Conservation (phyloP, 371 early-diverging fungal species). For the Chytridium lagenaria region DNA sequence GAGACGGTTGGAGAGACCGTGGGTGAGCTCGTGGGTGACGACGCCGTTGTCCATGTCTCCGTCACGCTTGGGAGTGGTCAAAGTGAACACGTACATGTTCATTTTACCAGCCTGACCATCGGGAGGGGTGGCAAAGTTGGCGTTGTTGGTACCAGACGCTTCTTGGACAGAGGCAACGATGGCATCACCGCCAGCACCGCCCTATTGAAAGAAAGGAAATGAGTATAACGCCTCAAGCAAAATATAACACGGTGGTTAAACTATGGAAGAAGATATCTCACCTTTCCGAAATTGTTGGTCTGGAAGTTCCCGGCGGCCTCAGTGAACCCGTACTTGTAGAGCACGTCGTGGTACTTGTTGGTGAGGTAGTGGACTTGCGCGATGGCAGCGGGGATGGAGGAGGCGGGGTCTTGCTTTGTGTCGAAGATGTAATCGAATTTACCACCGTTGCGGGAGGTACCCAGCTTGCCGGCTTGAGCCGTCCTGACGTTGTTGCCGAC, state of each 20-base stretch:
- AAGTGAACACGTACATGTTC: slow-evolving; percentile 44
- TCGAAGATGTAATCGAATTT: slow-evolving; percentile 22
- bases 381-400: slow-evolving; percentile 13
- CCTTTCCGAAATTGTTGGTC: slow-evolving; percentile 45
- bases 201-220: no score
- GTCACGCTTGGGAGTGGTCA: slow-evolving; percentile 19
- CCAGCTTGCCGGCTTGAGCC: neutral
- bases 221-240: no score
- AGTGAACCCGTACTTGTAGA: slow-evolving; percentile 52
- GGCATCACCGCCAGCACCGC: slow-evolving; percentile 68
- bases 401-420: slow-evolving; percentile 5
- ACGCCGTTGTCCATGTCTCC: slow-evolving; percentile 16
- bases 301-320: slow-evolving; percentile 62
- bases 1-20: slow-evolving; percentile 53
- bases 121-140: slow-evolving; percentile 52
- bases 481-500: slow-evolving; percentile 47
- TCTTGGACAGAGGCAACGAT: slow-evolving; percentile 62
- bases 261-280: no score
- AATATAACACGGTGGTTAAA: no score
- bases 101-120: slow-evolving; percentile 48
- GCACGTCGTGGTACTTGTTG: slow-evolving; percentile 49
- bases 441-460: neutral
- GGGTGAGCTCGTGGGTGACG: slow-evolving; percentile 57
- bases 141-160: slow-evolving; percentile 41
- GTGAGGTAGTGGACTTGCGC: slow-evolving; percentile 17